Base-by-base conservation (phyloP, 495 filamentous ascomycete genomes). In the Neurospora sp. region DNA sequence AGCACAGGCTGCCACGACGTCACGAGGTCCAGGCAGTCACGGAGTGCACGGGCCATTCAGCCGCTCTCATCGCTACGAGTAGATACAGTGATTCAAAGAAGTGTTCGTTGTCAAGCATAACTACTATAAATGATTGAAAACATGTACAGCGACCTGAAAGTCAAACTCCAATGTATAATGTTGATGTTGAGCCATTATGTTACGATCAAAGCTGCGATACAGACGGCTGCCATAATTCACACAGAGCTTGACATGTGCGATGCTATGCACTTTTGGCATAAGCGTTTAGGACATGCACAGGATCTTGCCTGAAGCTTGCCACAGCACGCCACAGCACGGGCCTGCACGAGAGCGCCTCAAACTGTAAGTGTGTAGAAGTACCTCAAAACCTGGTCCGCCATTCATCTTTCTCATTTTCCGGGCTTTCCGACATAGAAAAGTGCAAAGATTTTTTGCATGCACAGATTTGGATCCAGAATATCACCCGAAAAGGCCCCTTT, bases 1-100 rank as follows among this genome's bases (percentile, higher is more conserved):
- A 72, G 53, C 59, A 65, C 53, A 38, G 46, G 37, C 14, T 65
- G 38, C 53, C 77, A 74, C 78, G 78, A 74, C 61, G 76, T 80
- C 78, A 80, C 78, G 78, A 65, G 77, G 38, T 74, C 31, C 31
- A 8, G 35, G 10, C 53, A 27, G 39, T 38, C 22, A 31, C 22
- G 2, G 12, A 12, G 53, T 12, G 53, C 53, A 61, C 53, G 53
- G 2, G 22, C 53, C 53, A 61, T 16, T 1, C 12, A 35, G 20
- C 16, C 46, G 20, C n/a, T 14, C 48, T 61, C 46, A 61, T 14
- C 22, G 27, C 22, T 16, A 18, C 6, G 48, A 31, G 5, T 35
- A 16, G 53, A 16, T 61, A 22, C 11, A 35, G 20, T 22, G 20
- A 22, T 22, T 22, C n/a, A 20, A 22, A 27, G 10, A 22, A 22